Base-by-base conservation (phyloP, 768 basidiomycete species). In the Cystobasidium onofrii region DNA sequence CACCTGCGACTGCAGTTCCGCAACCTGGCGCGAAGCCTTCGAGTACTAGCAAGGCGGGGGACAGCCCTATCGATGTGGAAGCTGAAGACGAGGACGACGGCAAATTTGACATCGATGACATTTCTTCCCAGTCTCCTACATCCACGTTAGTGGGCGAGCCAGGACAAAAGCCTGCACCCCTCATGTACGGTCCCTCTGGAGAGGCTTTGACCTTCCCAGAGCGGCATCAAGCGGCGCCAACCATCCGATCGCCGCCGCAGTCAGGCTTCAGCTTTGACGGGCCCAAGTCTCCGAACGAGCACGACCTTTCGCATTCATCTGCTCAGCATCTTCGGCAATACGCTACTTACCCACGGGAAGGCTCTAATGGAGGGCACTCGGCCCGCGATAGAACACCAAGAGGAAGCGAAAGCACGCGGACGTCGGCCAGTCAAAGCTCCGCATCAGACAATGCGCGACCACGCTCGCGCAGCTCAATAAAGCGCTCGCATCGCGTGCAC, bases 31-130 rank as follows among this genome's bases (percentile, higher is more conserved):
- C 60, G 71, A 64, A 17, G 25, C 71, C 27, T 31, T 44, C 9
- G 9, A 27, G 0, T 25, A 39, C 33, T 27, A 20, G 18, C 27
- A 34, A 0, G 12, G 52, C 6, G 1, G 6, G 1, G 29, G 36
- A 17, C 17, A 54, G 27, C 41, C 64, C 13, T 62, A 73, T 63
- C 69, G 78, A 61, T n/a, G 70, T 70, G 34, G 75, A 71, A 7
- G 76, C 64, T 0, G 76, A 76, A 1, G 77, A 78, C 18, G 73
- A 70, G 6, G 79, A 76, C n/a, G 84, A 80, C 4, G 76, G 84
- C 34, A 70, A 75, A 23, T 77, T 88, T 81, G 96, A 99, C 81
- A 98, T 98, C 65, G 90, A 96, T 77, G 94, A 97, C 81, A 89
- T 89, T 23, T 88, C 89, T 3, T 84, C 85, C 1, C 87, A 88